These are phyloP conservation scores for Fomitopsis serialis DNA, from an alignment of 768 basidiomycete genomes.

Conservation along the genomic window DNA sequence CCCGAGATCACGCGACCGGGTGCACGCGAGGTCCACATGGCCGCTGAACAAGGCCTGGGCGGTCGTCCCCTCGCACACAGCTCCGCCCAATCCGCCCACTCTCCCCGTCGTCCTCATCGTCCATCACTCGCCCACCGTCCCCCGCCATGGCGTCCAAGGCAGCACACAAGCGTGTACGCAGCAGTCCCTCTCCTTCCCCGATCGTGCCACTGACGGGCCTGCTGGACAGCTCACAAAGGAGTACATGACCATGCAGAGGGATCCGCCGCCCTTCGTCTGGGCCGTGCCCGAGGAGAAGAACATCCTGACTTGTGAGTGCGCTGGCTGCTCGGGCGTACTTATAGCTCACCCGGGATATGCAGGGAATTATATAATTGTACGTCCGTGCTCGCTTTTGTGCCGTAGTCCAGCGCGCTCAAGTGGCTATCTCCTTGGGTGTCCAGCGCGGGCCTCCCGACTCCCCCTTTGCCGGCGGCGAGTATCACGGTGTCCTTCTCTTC, in stretches of 20 bases:
- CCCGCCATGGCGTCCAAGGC: conserved; percentile 75
- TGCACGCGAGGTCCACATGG: conserved; percentile 4
- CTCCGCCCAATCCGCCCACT: background rate
- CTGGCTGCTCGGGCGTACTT: background rate
- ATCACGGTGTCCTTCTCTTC: conserved; percentile 88
- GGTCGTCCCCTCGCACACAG: background rate
- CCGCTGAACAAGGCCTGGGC: background rate
- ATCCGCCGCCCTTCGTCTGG: conserved; percentile 95
- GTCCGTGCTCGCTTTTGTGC: conserved; percentile 12
- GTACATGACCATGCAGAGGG: conserved; percentile 86
- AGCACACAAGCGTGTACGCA: conserved; percentile 71
- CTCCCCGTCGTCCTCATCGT: background rate
- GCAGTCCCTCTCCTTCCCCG: conserved; percentile 10
- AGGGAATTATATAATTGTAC: conserved; percentile 96
- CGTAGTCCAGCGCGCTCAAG: conserved; percentile 3
- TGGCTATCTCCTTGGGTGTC: conserved; percentile 1
- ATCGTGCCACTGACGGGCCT: background rate
- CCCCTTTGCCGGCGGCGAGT: conserved; percentile 88
- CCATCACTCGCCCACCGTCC: background rate
- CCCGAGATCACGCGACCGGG: too few relatives aligned
- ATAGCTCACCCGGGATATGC: conserved; percentile 6
- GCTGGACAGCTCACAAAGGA: conserved; percentile 70
- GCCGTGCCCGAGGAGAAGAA: conserved; percentile 97
- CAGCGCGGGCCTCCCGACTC: conserved; percentile 94
- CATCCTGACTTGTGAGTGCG: conserved; percentile 80